These are phyloP conservation scores for Caryopteris hybrid DNA, from an alignment of 305 asterid genomes.

Conservation along the genomic window DNA sequence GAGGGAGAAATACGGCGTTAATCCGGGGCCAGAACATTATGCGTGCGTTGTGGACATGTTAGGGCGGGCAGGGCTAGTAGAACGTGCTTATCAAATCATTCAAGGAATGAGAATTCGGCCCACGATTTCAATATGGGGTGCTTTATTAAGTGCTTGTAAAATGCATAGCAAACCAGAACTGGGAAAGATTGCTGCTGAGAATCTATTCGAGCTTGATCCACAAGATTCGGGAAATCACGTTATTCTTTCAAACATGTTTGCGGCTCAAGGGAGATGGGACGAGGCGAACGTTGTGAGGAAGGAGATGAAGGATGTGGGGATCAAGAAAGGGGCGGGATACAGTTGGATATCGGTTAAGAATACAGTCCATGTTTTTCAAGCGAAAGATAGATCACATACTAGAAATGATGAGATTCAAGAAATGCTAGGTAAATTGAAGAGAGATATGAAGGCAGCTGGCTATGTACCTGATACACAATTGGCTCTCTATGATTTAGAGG, in stretches of 20 bases:
- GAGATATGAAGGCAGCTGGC: slow-evolving; percentile 72
- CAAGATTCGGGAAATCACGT: slow-evolving; percentile 84
- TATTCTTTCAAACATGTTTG: slow-evolving; percentile 72
- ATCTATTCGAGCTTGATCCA: slow-evolving; percentile 76
- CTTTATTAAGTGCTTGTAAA: slow-evolving; percentile 73
- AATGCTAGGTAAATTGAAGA: slow-evolving; percentile 52
- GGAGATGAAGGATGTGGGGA: slow-evolving; percentile 80
- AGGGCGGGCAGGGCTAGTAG: slow-evolving; percentile 83
- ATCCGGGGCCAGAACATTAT: slow-evolving; percentile 80
- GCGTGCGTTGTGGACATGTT: slow-evolving; percentile 91
- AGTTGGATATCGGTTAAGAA: slow-evolving; percentile 82
- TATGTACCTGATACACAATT: slow-evolving; percentile 60
- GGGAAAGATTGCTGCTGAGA: slow-evolving; percentile 72
- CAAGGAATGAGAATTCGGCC: slow-evolving; percentile 55
- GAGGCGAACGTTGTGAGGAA: slow-evolving; percentile 69
- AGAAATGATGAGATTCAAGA: slow-evolving; percentile 65
- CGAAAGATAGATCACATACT: slow-evolving; percentile 68
- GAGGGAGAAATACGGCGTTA: slow-evolving; percentile 46
- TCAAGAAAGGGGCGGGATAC: slow-evolving; percentile 72
- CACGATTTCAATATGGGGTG: slow-evolving; percentile 86
- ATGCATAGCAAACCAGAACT: slow-evolving; percentile 56
- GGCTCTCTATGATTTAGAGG: slow-evolving; percentile 76
- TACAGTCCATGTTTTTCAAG: slow-evolving; percentile 65
- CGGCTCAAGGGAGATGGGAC: slow-evolving; percentile 82
- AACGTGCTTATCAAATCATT: slow-evolving; percentile 58